Evolutionary conservation across 2,329 filamentous ascomycete genomes (phyloP), one percentile per base, ranked within the genome.

Genomic region (Fusarium sp.): DNA sequence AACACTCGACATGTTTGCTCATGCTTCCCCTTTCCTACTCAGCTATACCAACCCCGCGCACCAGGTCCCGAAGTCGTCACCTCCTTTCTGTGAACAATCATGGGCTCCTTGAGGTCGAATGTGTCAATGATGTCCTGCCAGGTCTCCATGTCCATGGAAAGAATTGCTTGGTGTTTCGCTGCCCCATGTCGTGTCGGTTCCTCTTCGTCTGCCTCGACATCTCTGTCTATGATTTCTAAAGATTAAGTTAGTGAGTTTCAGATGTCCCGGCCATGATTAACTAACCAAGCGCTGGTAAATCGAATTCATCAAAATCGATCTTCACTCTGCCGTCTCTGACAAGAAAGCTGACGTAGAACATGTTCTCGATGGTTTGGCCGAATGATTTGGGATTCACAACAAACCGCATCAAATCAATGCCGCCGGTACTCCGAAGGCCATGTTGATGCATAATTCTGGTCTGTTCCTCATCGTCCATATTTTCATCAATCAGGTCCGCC

Each of bases 301-400:
- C 91, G 68, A 92, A 84, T 18, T 90, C 87, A 78, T 98, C 95
- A 63, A 90, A 88, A 6, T 89, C 86, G n/a, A 99, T 87, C 38
- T 90, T 90, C 10, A 95, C 89, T 67, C 89, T 90, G 16, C 95
- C 95, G 82, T 99, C 96, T 65, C 94, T 91, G 67, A 98, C 94
- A 69, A 99, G 84, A 79, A 99, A 99, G 80, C 94, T 97, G 75
- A 97, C 90, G 80, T 98, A 98, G 82, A 99, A 99, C 77, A 99
- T 86, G 77, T 99, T 99, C 81, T 99, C 96, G 11, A 99, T 91
- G 0, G 95, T 97, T 82, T 99, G 96, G 0, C 94, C 94, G 78
- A 98, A 99, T 2, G 94, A 97, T 43, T 85, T 85, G 1, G 96
- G 96, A 76, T 99, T 97, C 72, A 98, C 89, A 44, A 95, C 94